phyloP scores from a whole-genome alignment of 2,329 filamentous ascomycete genomes.

The Venturia pyrina region DNA sequence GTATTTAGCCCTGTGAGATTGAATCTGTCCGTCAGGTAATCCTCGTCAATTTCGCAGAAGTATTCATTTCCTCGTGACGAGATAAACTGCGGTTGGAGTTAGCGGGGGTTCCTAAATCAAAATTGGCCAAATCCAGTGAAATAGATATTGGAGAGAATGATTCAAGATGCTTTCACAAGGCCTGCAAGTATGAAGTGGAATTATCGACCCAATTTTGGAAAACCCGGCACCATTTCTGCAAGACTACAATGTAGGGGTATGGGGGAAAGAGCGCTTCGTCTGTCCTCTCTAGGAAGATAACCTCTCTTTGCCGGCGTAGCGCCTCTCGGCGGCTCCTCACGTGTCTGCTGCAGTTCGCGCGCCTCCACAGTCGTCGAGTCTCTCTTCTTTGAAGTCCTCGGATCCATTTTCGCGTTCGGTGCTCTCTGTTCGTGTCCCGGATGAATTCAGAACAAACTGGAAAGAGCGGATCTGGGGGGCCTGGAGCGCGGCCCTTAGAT shows the following conservation, averaged over 20 bases:
- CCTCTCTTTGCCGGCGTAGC: too few relatives aligned
- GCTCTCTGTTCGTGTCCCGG: neutral
- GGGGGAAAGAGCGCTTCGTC: neutral
- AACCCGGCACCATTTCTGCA: neutral
- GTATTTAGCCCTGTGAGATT: slow-evolving; percentile 95
- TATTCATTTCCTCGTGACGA: slow-evolving; percentile 97
- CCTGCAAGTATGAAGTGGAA: neutral
- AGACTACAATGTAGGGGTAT: neutral
- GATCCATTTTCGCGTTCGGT: neutral
- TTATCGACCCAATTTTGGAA: neutral
- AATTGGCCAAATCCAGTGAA: too few relatives aligned
- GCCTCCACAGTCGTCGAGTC: neutral
- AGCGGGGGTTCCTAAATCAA: neutral
- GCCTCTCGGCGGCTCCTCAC: too few relatives aligned
- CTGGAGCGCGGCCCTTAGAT: neutral
- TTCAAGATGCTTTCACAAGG: too few relatives aligned
- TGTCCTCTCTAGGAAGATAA: too few relatives aligned
- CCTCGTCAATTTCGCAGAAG: slow-evolving; percentile 99
- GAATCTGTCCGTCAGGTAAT: slow-evolving; percentile 96
- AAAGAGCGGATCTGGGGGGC: neutral
- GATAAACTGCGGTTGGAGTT: slow-evolving; percentile 62
- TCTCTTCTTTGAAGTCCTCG: neutral
- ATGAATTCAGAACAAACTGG: neutral
- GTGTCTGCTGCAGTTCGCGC: too few relatives aligned
- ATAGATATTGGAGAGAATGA: neutral